Base-by-base conservation (phyloP, 768 basidiomycete species). In the Mycena capillaripes region DNA sequence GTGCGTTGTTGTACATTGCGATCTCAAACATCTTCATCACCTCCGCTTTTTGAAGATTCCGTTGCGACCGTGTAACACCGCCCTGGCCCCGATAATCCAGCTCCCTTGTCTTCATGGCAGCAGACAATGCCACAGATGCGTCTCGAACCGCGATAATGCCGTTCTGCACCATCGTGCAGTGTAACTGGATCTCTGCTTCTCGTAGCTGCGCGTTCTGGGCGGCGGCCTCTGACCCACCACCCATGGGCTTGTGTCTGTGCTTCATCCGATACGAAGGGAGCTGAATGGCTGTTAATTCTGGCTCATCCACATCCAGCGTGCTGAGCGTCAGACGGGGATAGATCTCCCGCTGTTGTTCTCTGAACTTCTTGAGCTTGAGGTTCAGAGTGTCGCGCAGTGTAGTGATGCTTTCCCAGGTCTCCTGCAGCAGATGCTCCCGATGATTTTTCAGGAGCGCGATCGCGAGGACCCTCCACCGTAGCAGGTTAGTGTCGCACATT, bases 261-360 rank as follows among this genome's bases (percentile, higher is more conserved):
- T 64, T 70, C 50, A 64, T 65, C 25, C 62, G 61, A 42, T 59
- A 70, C 30, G 62, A 70, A 4, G 69, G 69, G 0, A 70, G 44
- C 42, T 70, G 69, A 5, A 71, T 48, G 5, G 70, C 70, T 4
- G 70, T 71, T 14, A 71, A 29, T 46, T 71, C 70, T 7, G 70
- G 70, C 38, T 71, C 70, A n/a, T 71, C 70, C 4, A 36, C 56
- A 17, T 71, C 70, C n/a, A 71, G 44, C 34, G 63, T 63, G 23
- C 70, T 71, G 56, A 71, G 70, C 27, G 11, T 59, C 9, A 66
- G 70, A 11, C 56, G 63, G 10, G 63, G 70, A 38, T 71, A 66
- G 14, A 71, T 53, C 9, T 29, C 23, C 34, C 63, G 48, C 50
- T 71, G 70, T 2, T 29, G 46, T 27, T 66, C 46, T 10, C 63